Percentiles rank a stretch among this genome's conserved stretches.
These are phyloP conservation scores for Xylaria bambusicola DNA, from an alignment of 495 filamentous ascomycete genomes.

Conservation along the genomic window DNA sequence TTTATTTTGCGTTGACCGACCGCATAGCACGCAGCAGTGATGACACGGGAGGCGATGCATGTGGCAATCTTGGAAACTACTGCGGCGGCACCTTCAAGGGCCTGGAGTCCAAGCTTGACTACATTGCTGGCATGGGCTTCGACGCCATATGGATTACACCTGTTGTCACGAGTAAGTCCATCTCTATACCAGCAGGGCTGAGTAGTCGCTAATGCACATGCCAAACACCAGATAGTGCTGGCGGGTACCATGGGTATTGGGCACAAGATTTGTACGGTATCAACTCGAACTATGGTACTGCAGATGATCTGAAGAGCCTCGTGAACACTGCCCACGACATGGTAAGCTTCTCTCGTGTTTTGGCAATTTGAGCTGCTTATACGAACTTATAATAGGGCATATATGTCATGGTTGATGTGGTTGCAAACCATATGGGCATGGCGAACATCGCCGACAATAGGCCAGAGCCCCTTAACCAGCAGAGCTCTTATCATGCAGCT, in stretches of 20 bases:
- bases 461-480: slow-evolving; percentile 22
- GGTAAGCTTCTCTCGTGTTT: slow-evolving; percentile 5
- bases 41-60: slow-evolving; percentile 28
- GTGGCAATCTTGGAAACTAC: slow-evolving; percentile 58
- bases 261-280: slow-evolving; percentile 65
- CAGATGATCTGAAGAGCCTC: slow-evolving; percentile 62
- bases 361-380: slow-evolving; percentile 42
- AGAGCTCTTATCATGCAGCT: slow-evolving; percentile 64
- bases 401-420: slow-evolving; percentile 78
- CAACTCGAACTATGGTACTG: slow-evolving; percentile 67
- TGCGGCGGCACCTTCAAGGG: slow-evolving; percentile 78
- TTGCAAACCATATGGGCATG: slow-evolving; percentile 73
- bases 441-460: slow-evolving; percentile 12
- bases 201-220: slow-evolving; percentile 2
- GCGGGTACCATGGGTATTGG: slow-evolving; percentile 77
- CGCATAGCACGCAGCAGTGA: slow-evolving; percentile 63
- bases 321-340: slow-evolving; percentile 47
- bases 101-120: slow-evolving; percentile 67
- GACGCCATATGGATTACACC: slow-evolving; percentile 85
- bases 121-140: slow-evolving; percentile 79
- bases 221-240: slow-evolving; percentile 27
- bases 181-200: not conserved
- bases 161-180: slow-evolving; percentile 51
- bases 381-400: slow-evolving; percentile 23
- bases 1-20: slow-evolving; percentile 78